phyloP scores from a whole-genome alignment of 148 eudicot species.

The Mesembryanthemum crystallinum region DNA sequence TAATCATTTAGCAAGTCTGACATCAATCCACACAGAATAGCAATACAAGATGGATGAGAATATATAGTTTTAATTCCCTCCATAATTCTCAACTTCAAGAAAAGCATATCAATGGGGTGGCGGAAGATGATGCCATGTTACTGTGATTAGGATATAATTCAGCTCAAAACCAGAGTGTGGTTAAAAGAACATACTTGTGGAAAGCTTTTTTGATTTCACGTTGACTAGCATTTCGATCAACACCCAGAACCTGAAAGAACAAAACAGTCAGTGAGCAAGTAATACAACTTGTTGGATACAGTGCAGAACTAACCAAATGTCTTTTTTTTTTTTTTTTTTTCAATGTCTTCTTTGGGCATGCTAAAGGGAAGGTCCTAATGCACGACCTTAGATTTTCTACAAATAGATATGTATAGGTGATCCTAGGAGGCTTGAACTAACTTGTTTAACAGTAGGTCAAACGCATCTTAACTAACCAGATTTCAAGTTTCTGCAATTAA shows the following conservation, averaged over 20 bases:
- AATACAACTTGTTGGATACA: conserved; percentile 3
- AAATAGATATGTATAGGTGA: no score
- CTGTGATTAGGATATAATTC: neutral
- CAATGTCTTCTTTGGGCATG: no score
- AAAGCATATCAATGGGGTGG: neutral
- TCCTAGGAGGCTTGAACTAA: no score
- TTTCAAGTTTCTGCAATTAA: no score
- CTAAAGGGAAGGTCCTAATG: no score
- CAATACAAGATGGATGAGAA: neutral
- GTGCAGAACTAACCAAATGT: neutral
- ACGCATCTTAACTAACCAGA: no score
- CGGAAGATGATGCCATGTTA: neutral
- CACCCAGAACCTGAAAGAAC: conserved; percentile 74
- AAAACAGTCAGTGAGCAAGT: neutral
- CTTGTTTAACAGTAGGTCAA: no score
- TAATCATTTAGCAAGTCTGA: neutral
- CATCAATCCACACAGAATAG: neutral
- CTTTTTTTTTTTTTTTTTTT: neutral
- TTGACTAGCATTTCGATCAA: conserved; percentile 73
- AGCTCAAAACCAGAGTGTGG: neutral
- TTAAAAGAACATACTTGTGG: conserved; percentile 68
- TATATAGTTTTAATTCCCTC: neutral
- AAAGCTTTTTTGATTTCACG: conserved; percentile 94
- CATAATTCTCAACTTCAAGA: neutral
- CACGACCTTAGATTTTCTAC: no score